These are phyloP conservation scores for Candida railenensis DNA, from an alignment of 805 yeast genomes.

Conservation along the genomic window DNA sequence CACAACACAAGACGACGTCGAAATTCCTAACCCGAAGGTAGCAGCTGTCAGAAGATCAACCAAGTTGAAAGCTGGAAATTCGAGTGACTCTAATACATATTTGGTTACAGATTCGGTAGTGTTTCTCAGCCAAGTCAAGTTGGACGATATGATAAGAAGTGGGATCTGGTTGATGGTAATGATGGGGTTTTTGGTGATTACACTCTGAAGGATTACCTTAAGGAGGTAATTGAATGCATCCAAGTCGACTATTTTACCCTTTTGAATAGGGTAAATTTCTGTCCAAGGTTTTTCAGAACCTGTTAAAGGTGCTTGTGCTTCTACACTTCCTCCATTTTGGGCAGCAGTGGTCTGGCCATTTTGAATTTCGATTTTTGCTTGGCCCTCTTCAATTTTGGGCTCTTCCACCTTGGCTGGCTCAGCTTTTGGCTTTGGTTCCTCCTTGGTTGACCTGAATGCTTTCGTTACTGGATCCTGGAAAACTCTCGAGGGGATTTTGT, in stretches of 20 bases:
- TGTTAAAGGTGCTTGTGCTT: neutral
- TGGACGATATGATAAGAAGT: constrained; percentile 62
- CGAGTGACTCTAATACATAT: constrained; percentile 71
- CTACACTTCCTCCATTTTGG: neutral
- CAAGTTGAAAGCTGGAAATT: constrained; percentile 69
- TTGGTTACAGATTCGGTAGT: constrained; percentile 70
- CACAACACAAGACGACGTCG: constrained; percentile 67
- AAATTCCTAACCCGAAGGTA: constrained; percentile 68
- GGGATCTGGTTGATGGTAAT: constrained; percentile 67
- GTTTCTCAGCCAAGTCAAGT: constrained; percentile 62
- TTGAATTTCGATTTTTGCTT: neutral
- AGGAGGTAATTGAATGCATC: constrained; percentile 68
- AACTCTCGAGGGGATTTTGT: constrained; percentile 75
- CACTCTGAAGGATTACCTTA: constrained; percentile 42
- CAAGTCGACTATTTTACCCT: constrained; percentile 64
- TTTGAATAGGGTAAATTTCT: constrained; percentile 61
- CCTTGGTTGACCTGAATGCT: constrained; percentile 39
- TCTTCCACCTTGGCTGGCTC: constrained; percentile 2
- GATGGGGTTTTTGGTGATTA: constrained; percentile 36
- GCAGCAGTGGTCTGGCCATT: neutral
- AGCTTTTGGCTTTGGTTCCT: constrained; percentile 16
- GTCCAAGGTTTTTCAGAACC: constrained; percentile 19
- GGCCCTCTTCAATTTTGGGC: neutral
- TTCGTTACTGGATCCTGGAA: constrained; percentile 42
- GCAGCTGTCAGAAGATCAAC: constrained; percentile 68